Percentiles rank a stretch among this genome's conserved stretches.
Conservation (phyloP, 2,329 filamentous ascomycete genomes). For the Paracoccidioides lutzii region DNA sequence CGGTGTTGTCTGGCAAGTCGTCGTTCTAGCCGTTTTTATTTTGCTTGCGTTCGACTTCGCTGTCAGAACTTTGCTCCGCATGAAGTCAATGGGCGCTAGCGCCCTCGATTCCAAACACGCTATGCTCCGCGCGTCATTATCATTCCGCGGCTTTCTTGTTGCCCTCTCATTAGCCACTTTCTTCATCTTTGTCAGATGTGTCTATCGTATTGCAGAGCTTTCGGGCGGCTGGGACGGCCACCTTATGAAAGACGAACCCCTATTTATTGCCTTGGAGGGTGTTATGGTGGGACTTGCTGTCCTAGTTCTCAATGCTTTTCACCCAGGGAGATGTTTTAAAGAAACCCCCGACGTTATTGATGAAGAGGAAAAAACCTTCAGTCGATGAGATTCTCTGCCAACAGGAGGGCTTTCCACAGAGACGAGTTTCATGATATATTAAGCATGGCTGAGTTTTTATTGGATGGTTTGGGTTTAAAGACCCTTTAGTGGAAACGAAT, state of each 20-base stretch:
- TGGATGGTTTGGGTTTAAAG: too few relatives aligned
- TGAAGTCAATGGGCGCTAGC: conserved; percentile 4
- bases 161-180: conserved; percentile 31
- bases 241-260: conserved; percentile 37
- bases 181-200: conserved; percentile 35
- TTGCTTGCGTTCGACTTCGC: conserved; percentile 39
- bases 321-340: conserved; percentile 28
- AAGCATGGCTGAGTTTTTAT: too few relatives aligned
- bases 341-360: conserved; percentile 1
- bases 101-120: conserved; percentile 7
- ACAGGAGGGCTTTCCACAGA: not conserved
- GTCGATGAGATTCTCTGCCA: not conserved
- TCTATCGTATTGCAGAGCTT: conserved; percentile 40
- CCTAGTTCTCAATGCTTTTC: conserved; percentile 34
- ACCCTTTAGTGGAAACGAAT: too few relatives aligned
- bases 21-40: conserved; percentile 45
- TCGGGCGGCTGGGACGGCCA: conserved; percentile 35
- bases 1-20: conserved; percentile 49
- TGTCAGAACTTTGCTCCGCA: conserved; percentile 11
- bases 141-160: conserved; percentile 29
- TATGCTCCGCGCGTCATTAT: conserved; percentile 19
- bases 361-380: not conserved
- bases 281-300: conserved; percentile 39
- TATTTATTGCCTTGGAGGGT: conserved; percentile 43
- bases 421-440: too few relatives aligned